A percentile compares a stretch with the other conserved stretches of the same genome.
phyloP scores from a whole-genome alignment of 176 grass and related monocot genomes.

The Eragrostis nindensis region DNA sequence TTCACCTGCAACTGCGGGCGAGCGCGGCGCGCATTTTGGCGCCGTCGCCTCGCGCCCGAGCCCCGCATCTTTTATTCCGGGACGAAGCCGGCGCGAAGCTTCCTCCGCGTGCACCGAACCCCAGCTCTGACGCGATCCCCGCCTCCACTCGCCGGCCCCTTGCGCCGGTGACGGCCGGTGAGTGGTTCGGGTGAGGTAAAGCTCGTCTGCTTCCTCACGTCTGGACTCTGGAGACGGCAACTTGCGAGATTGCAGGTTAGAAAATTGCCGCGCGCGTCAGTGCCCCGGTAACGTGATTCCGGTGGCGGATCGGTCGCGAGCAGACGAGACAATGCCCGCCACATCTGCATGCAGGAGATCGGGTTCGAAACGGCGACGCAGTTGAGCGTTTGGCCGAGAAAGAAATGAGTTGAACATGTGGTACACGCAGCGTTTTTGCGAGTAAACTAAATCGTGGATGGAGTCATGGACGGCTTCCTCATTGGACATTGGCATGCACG shows the following conservation, averaged over 20 bases:
- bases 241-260: not conserved
- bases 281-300: not conserved
- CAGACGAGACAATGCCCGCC: not conserved
- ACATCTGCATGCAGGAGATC: not conserved
- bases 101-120: constrained; percentile 24
- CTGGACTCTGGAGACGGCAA: not conserved
- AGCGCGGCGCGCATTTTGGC: not conserved
- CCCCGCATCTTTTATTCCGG: not conserved
- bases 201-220: not conserved
- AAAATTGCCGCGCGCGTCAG: constrained; percentile 4
- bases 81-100: constrained; percentile 50
- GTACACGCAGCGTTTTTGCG: not conserved
- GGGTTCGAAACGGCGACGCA: not conserved
- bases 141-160: not conserved
- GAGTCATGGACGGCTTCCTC: not conserved
- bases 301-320: not conserved
- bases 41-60: not conserved
- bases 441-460: not conserved
- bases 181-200: constrained; percentile 37
- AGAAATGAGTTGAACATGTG: not conserved
- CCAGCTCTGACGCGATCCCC: constrained; percentile 14
- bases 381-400: not conserved
- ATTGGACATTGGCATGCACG: too few relatives aligned
- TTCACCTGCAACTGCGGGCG: not conserved
- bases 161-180: not conserved